Base-by-base conservation (phyloP, 345 rosid species). In the Litchi chinensis region DNA sequence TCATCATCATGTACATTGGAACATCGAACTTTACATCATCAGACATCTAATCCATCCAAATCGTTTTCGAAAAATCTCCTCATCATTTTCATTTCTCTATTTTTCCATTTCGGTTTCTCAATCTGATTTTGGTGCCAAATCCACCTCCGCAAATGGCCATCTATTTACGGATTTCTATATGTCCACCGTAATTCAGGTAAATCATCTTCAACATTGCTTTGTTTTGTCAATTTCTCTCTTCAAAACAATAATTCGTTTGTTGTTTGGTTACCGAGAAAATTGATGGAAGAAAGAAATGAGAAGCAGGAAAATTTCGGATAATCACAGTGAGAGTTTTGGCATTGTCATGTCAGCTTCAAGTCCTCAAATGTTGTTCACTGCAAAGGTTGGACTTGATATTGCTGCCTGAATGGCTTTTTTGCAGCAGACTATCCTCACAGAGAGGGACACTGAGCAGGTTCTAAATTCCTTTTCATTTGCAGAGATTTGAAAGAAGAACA, bases 391-490 rank as follows among this genome's bases (percentile, higher is more conserved):
- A 39, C 65, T 71, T 71, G 70, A 73, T 64, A 50, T 75, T 76
- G 72, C 76, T n/a, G 77, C 82, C 77, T 79, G 79, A 77, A 89
- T 89, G 92, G 86, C 89, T 80, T 79, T 24, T 78, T 60, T 79
- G 75, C 82, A 76, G 75, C 86, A 79, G 80, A 79, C 57, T 74
- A n/a, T 65, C 77, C 76, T 77, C 40, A 73, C 75, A 3, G 90
- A 85, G n/a, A 83, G 85, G 81, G 90, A 86, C 39, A 77, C 70
- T 50, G 90, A 86, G n/a, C 87, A 87, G 92, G 92, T 86, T 67
- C 19, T 10, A 32, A 52, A 13, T 28, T 21, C 5, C 22, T 28
- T 28, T 9, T 24, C 43, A 18, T 56, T 41, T 52, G 26, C 28
- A 41, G 44, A 41, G 9, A 41, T 41, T 41, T 52, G 18, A 10